Base-by-base conservation (phyloP, 768 basidiomycete species). In the Baorangia bicolor region DNA sequence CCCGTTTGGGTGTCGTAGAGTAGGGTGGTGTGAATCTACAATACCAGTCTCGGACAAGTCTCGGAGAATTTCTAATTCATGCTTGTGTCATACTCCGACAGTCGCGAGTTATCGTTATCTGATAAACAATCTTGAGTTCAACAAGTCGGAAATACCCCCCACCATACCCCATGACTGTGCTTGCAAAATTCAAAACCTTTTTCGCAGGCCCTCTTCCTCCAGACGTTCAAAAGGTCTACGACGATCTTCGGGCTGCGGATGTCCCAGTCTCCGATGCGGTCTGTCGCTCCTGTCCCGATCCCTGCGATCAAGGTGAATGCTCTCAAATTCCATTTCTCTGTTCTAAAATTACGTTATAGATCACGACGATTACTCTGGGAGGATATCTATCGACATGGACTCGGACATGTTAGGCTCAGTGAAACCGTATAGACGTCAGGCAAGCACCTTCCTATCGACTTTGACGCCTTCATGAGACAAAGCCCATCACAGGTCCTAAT, bases 341-440 rank as follows among this genome's bases (percentile, higher is more conserved):
- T 57, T 58, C 56, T 61, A 57, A 57, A 43, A 31, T 49, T 60
- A 37, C 27, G 52, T 23, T 56, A 37, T 59, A 88, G 89, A 84
- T 53, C 88, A 92, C 66, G 84, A 88, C 50, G 85, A 85, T 42
- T 92, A 88, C 63, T 86, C 91, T 27, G 72, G 71, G 18, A 84
- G 81, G 49, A 87, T 97, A 65, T 82, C 84, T 37, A 76, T 90
- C 33, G 95, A 98, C 74, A 83, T 81, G 76, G 86, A 87, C 21
- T 82, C 84, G 3, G 81, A 88, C 44, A 83, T 98, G 83, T 74
- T 94, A n/a, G 95, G 94, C 10, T 84, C 86, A 30, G 82, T 94
- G 27, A 89, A 88, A 69, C 87, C 92, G 3, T 94, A 92, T 70
- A 83, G 82, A 37, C 86, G 93, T 23, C 89, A 94, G 78, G 91